These are phyloP conservation scores for Solanum chacoense DNA, from an alignment of 305 asterid genomes.

Conservation along the genomic window DNA sequence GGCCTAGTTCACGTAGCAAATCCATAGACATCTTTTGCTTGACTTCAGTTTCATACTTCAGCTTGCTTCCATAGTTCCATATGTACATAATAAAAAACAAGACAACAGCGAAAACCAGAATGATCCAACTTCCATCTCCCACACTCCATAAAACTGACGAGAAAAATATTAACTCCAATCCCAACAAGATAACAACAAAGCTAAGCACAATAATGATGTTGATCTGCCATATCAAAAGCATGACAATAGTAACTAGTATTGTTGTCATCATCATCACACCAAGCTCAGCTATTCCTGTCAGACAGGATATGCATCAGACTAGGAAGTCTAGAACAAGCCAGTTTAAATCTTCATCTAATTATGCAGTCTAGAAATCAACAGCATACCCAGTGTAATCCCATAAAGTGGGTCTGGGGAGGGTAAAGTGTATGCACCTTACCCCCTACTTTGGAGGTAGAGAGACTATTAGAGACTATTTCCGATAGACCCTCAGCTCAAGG, in stretches of 20 bases:
- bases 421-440: not conserved
- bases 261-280: slow-evolving; percentile 99
- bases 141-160: slow-evolving; percentile 90
- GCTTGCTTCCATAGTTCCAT: slow-evolving; percentile 98
- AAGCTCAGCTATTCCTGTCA: slow-evolving; percentile 85
- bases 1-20: slow-evolving; percentile 75
- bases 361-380: not conserved
- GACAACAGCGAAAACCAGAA: slow-evolving; percentile 71
- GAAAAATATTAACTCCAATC: slow-evolving; percentile 78
- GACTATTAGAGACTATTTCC: not conserved
- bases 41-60: slow-evolving; percentile 93
- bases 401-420: not conserved
- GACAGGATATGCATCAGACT: slow-evolving; percentile 24
- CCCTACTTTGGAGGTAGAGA: not conserved
- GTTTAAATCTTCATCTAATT: not conserved
- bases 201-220: slow-evolving; percentile 69
- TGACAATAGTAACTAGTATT: slow-evolving; percentile 78
- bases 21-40: slow-evolving; percentile 86
- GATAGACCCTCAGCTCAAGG: not conserved
- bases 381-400: not conserved
- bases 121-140: slow-evolving; percentile 98
- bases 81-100: slow-evolving; percentile 79
- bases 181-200: slow-evolving; percentile 67
- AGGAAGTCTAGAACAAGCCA: slow-evolving; percentile 16
- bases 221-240: slow-evolving; percentile 99